These are phyloP conservation scores for Tricholoma flavovirens DNA, from an alignment of 768 basidiomycete species.

Conservation along the genomic window DNA sequence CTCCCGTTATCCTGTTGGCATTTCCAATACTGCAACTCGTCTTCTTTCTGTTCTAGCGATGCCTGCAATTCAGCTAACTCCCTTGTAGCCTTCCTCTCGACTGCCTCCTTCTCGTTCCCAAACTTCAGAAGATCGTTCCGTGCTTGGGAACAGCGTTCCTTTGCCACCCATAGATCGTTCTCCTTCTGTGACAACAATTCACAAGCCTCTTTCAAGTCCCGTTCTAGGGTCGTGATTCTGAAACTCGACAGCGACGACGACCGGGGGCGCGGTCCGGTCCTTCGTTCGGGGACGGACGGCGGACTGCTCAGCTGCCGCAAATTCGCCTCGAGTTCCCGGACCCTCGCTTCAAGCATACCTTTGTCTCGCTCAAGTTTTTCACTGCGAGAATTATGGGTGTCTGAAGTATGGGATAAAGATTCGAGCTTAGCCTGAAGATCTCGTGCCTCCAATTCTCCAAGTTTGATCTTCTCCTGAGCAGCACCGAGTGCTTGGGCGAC, in stretches of 20 bases:
- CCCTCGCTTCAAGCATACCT: constrained; percentile 44
- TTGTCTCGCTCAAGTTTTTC: constrained; percentile 57
- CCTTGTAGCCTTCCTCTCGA: constrained; percentile 41
- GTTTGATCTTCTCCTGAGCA: constrained; percentile 46
- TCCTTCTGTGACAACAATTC: constrained; percentile 40
- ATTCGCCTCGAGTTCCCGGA: constrained; percentile 52
- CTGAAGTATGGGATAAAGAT: constrained; percentile 47
- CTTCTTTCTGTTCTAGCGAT: constrained; percentile 49
- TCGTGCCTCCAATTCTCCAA: constrained; percentile 40
- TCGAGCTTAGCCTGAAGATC: constrained; percentile 56
- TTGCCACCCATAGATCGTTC: constrained; percentile 32
- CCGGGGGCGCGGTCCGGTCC: constrained; percentile 38
- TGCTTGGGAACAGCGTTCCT: constrained; percentile 42
- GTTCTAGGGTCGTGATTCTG: constrained; percentile 45
- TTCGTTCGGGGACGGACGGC: constrained; percentile 26
- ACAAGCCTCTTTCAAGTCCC: constrained; percentile 46
- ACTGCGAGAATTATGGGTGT: constrained; percentile 35
- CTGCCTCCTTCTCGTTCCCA: constrained; percentile 55
- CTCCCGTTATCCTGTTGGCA: constrained; percentile 35
- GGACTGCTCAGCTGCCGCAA: constrained; percentile 28
- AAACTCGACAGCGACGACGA: constrained; percentile 57
- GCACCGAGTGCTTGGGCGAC: constrained; percentile 40
- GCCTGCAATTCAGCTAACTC: constrained; percentile 40
- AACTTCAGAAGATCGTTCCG: constrained; percentile 45
- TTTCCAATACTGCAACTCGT: constrained; percentile 47